These are phyloP conservation scores for Cyberlindnera maclurae DNA, from an alignment of 805 yeast genomes.

Conservation along the genomic window DNA sequence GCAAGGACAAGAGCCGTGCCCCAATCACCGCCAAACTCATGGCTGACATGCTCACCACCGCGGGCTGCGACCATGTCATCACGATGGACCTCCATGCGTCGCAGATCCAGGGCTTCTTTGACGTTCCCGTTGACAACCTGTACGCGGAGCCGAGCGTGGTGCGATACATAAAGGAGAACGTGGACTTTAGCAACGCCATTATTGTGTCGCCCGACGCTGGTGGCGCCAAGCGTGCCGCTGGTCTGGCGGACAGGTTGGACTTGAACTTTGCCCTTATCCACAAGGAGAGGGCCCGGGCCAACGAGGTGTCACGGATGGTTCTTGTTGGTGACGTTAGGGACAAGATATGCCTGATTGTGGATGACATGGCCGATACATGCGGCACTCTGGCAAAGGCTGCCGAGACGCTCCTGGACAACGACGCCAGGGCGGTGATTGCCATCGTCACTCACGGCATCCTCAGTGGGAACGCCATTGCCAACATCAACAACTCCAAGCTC, in stretches of 20 bases:
- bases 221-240: constrained; percentile 87
- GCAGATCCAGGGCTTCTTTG: constrained; percentile 81
- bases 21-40: constrained; percentile 80
- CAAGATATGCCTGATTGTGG: constrained; percentile 71
- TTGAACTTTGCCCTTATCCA: constrained; percentile 78
- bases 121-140: constrained; percentile 75
- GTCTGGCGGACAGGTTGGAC: constrained; percentile 72
- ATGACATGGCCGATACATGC: constrained; percentile 89
- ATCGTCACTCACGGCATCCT: constrained; percentile 79
- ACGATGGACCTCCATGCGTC: constrained; percentile 89
- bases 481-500: constrained; percentile 60
- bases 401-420: constrained; percentile 59
- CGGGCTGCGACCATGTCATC: constrained; percentile 81
- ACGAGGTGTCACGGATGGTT: constrained; percentile 79
- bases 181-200: constrained; percentile 54
- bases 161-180: constrained; percentile 59
- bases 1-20: constrained; percentile 79
- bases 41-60: constrained; percentile 76
- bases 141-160: constrained; percentile 82
- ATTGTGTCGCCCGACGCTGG: constrained; percentile 86
- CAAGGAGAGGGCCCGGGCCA: constrained; percentile 77
- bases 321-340: constrained; percentile 78
- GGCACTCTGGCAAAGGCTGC: constrained; percentile 83
- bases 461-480: constrained; percentile 66
- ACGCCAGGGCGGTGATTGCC: constrained; percentile 69